Conservation (phyloP, 495 filamentous ascomycete species). For the Talaromyces nanjingensis region DNA sequence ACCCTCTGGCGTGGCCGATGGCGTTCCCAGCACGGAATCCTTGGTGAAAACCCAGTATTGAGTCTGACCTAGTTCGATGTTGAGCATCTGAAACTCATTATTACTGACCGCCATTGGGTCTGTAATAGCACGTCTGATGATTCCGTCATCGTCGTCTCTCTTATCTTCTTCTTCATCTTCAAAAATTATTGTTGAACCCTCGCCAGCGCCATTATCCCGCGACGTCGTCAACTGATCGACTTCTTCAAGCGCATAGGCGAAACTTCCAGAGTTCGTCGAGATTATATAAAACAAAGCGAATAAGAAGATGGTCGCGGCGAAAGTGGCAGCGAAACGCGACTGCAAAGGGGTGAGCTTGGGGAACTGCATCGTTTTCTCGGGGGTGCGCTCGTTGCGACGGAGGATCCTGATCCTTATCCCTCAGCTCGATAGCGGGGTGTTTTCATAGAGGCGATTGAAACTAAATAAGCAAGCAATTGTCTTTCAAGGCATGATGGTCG, state of each 20-base stretch:
- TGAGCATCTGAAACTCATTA: constrained; percentile 49
- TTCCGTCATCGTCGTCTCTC: constrained; percentile 36
- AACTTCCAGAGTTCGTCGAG: constrained; percentile 34
- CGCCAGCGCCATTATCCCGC: background rate
- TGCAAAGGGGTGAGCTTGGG: constrained; percentile 55
- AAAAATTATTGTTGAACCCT: constrained; percentile 13
- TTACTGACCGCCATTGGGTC: constrained; percentile 48
- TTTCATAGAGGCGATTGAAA: background rate
- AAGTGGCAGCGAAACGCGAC: constrained; percentile 60
- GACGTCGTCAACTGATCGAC: background rate
- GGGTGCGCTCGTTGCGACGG: background rate
- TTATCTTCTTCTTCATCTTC: constrained; percentile 18
- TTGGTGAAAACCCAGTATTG: constrained; percentile 50
- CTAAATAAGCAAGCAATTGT: background rate
- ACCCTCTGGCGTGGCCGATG: constrained; percentile 21
- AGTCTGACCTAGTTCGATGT: constrained; percentile 51
- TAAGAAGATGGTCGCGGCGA: constrained; percentile 48
- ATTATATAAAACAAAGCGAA: constrained; percentile 49
- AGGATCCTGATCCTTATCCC: constrained; percentile 6
- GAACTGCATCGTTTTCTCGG: constrained; percentile 42
- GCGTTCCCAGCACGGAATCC: constrained; percentile 28
- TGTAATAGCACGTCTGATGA: constrained; percentile 52
- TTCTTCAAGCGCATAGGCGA: constrained; percentile 49
- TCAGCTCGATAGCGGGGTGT: background rate
- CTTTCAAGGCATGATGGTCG: background rate